Evolutionary conservation across 2,329 filamentous ascomycete species (phyloP), one percentile per base, ranked within the genome.

Genomic region (Tolypocladium tundrense): DNA sequence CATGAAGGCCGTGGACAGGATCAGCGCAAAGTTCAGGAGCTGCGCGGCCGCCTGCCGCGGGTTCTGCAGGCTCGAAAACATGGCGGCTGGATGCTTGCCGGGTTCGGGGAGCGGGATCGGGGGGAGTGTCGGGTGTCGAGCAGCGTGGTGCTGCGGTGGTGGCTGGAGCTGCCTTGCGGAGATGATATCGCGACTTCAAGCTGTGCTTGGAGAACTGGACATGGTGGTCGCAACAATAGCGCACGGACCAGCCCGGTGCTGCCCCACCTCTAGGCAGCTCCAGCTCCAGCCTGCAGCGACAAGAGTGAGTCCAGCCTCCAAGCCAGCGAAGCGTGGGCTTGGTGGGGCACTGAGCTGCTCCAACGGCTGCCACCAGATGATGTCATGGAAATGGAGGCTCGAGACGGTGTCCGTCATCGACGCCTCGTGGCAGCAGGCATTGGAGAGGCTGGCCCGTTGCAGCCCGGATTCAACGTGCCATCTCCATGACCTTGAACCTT

Each of bases 1-100:
- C 91, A 96, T 96, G 70, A 96, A 96, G 1, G 92, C 91, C 1
- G 90, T 94, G 11, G 88, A 91, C 55, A 96, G 83, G 61, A 96
- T 90, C 62, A 97, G 84, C 58, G 87, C 91, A 72, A 97, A 96
- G 76, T 95, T 96, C 69, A 96, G 84, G 64, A 93, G 74, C 79
- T 96, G 91, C 54, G 85, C 81, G 66, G 91, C 86, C 57, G 88
- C 81, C 72, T 95, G 90, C 73, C 91, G 88, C 63, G 90, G 88
- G 73, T 90, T 91, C 60, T 79, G 76, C 62, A 95, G 78, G 63
- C 79, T 75, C 51, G 86, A 84, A 62, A 93, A 68, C 88, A 92
- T 92, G 59, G 51, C 51, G 57, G 14, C 43, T 33, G 40, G 41
- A 21, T 42, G 39, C 54, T 48, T 45, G n/a, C 27, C 42, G 57